phyloP scores from a whole-genome alignment of 306 rosid species.

The Trifolium pratense region DNA sequence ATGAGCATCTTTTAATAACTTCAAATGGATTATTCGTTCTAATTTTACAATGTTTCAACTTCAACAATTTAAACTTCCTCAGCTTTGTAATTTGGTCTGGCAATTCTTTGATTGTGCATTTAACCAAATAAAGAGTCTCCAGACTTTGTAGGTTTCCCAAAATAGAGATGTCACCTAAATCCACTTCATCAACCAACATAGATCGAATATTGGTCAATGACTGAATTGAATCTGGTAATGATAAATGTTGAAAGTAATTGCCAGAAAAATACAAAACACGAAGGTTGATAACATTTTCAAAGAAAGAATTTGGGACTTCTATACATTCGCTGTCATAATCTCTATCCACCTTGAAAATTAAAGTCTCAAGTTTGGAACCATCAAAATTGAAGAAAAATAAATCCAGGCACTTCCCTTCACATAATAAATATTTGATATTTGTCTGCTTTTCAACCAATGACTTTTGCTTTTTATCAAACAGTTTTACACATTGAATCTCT shows the following conservation, averaged over 20 bases:
- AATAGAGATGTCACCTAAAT: constrained; percentile 13
- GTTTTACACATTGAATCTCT: not conserved
- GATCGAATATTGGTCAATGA: not conserved
- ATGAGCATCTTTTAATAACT: too few relatives aligned
- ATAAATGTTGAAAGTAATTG: fast-evolving
- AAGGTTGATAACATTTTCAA: not conserved
- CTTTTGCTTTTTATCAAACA: not conserved
- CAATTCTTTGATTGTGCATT: not conserved
- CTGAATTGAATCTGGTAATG: not conserved
- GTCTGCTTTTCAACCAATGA: not conserved
- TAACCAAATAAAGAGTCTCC: not conserved
- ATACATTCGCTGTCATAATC: fast-evolving
- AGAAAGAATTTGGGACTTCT: not conserved
- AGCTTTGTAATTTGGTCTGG: not conserved
- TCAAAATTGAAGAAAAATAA: not conserved
- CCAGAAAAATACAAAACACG: not conserved
- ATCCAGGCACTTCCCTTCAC: not conserved
- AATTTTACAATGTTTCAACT: too few relatives aligned
- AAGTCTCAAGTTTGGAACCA: constrained; percentile 20
- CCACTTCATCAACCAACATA: fast-evolving
- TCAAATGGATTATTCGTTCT: too few relatives aligned
- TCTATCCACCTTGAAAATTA: fast-evolving
- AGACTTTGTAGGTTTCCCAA: not conserved
- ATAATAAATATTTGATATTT: not conserved
- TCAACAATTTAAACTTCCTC: not conserved